Evolutionary conservation across 805 yeast species (phyloP).

Genomic region (Lachancea sp.): DNA sequence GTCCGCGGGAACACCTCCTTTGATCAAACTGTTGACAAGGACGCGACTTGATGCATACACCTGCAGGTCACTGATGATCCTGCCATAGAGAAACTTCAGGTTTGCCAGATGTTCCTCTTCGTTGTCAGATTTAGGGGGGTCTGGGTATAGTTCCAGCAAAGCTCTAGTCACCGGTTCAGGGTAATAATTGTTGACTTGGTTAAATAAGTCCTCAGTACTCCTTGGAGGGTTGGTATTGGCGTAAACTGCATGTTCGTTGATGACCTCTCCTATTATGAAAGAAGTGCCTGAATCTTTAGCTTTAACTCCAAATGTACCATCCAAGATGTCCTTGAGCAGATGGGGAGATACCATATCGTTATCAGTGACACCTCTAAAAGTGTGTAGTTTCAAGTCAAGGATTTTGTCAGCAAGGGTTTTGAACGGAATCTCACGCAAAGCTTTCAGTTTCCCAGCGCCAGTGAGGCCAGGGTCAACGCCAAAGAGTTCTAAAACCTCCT

Average conservation of each 20-base stretch:
- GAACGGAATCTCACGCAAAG: slow-evolving; percentile 19
- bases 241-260: slow-evolving; percentile 32
- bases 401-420: slow-evolving; percentile 23
- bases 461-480: slow-evolving; percentile 16
- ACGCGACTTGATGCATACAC: slow-evolving; percentile 37
- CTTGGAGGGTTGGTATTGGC: slow-evolving; percentile 31
- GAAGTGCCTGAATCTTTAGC: slow-evolving; percentile 18
- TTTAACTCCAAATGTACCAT: slow-evolving; percentile 28
- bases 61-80: slow-evolving; percentile 36
- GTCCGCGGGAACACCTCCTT: slow-evolving; percentile 9
- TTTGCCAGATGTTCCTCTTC: slow-evolving; percentile 12
- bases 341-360: slow-evolving; percentile 32
- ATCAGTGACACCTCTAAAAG: slow-evolving; percentile 39
- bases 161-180: slow-evolving; percentile 28
- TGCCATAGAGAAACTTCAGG: slow-evolving; percentile 29
- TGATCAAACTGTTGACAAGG: slow-evolving; percentile 29
- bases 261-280: slow-evolving; percentile 33
- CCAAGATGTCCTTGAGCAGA: slow-evolving; percentile 30
- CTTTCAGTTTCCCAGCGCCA: slow-evolving; percentile 18
- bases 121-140: slow-evolving; percentile 14
- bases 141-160: slow-evolving; percentile 23
- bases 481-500: slow-evolving; percentile 30
- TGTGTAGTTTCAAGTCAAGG: slow-evolving; percentile 25
- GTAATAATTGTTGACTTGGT: slow-evolving; percentile 35
- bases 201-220: slow-evolving; percentile 24